Conservation (phyloP, 345 rosid genomes). For the Ricinus communis region DNA sequence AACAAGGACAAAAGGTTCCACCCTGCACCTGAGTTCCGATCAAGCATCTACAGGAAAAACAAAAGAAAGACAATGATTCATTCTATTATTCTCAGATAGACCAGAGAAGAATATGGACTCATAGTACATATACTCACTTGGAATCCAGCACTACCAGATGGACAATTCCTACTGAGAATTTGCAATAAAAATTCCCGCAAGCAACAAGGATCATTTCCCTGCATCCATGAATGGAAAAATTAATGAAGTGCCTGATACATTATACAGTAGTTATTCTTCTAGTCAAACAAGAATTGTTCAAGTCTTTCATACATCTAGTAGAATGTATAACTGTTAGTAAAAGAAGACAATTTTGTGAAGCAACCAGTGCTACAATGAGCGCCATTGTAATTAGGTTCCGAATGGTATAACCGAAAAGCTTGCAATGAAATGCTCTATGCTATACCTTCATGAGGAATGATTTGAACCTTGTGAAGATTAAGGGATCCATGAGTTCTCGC, state of each 20-base stretch:
- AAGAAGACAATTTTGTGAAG: neutral
- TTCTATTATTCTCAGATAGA: constrained; percentile 12
- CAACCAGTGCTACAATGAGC: neutral
- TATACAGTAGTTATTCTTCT: neutral
- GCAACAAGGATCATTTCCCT: constrained; percentile 94
- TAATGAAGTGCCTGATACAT: neutral
- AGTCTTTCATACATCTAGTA: neutral
- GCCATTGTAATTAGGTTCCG: no score
- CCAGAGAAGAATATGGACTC: constrained; percentile 2
- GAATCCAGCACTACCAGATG: constrained; percentile 72
- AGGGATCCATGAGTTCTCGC: constrained; percentile 88
- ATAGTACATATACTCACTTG: constrained; percentile 49
- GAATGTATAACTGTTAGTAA: neutral
- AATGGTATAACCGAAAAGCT: neutral
- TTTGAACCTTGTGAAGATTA: constrained; percentile 69
- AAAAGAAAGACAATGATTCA: neutral
- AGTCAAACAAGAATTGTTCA: neutral
- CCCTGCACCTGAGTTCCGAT: constrained; percentile 94
- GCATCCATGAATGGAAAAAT: constrained; percentile 8
- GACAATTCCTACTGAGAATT: constrained; percentile 54
- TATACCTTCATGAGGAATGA: constrained; percentile 75
- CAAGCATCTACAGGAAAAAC: constrained; percentile 65
- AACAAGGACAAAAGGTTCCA: constrained; percentile 88
- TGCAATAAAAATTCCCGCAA: constrained; percentile 81
- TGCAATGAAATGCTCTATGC: neutral